Evolutionary conservation across 352 stramenopile species (phyloP).

Genomic region (Phytophthora crassamura): DNA sequence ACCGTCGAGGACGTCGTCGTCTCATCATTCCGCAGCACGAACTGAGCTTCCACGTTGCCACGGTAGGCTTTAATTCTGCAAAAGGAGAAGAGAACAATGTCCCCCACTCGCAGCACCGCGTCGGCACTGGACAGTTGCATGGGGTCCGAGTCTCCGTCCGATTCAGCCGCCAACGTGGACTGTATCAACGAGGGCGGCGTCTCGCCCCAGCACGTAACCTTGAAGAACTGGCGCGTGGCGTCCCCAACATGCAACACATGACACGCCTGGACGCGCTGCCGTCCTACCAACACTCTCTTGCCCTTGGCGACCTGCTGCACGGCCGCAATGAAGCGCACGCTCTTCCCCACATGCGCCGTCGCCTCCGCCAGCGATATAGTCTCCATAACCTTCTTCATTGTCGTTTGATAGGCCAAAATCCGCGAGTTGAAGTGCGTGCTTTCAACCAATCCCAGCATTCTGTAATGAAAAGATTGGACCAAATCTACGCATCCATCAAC

Average conservation of each 20-base stretch:
- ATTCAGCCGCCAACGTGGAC: background rate
- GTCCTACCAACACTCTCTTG: constrained; percentile 39
- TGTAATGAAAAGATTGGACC: background rate
- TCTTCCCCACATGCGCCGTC: constrained; percentile 29
- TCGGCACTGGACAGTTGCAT: constrained; percentile 35
- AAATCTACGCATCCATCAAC: background rate
- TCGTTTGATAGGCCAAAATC: constrained; percentile 13
- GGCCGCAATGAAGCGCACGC: constrained; percentile 51
- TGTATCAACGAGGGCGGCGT: constrained; percentile 44
- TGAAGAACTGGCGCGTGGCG: constrained; percentile 55
- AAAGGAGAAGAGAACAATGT: constrained; percentile 67
- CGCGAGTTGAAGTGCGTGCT: constrained; percentile 23
- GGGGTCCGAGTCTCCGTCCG: constrained; percentile 31
- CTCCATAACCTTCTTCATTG: constrained; percentile 16
- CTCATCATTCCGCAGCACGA: constrained; percentile 33
- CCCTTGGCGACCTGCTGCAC: constrained; percentile 54
- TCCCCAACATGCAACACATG: constrained; percentile 62
- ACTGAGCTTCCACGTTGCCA: constrained; percentile 66
- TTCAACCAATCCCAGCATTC: constrained; percentile 26
- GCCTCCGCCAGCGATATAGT: constrained; percentile 35
- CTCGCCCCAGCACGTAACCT: constrained; percentile 63
- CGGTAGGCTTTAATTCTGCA: constrained; percentile 53
- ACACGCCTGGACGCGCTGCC: constrained; percentile 41
- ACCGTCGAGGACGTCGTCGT: constrained; percentile 41
- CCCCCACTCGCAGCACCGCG: constrained; percentile 45